Base-by-base conservation (phyloP, 2,329 filamentous ascomycete species). In the Talaromyces sp. region DNA sequence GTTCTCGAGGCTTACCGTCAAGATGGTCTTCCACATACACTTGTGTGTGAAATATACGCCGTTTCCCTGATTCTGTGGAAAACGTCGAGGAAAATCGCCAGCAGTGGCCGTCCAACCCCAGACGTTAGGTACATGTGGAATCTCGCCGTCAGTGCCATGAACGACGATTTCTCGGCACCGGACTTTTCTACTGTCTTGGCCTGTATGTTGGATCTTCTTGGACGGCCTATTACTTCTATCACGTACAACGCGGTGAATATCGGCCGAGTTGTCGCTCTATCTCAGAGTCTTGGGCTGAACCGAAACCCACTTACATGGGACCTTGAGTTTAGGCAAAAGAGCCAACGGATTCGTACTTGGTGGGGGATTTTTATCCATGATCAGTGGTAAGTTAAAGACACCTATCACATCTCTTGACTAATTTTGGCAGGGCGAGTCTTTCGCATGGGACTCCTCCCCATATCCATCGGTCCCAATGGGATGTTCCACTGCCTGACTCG, bases 71-170 rank as follows among this genome's bases (percentile, higher is more conserved):
- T 80, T 1, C 82, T 80, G 60, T 85, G 83, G 82, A 69, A 72
- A n/a, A 73, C 72, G 32, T 76, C 76, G 1, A 60, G 55, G 22
- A 62, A 60, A 4, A 64, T 65, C 22, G 55, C 54, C 5, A 62
- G 63, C 25, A 62, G 52, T 36, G 55, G 61, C 30, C 62, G 62
- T 30, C 64, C 63, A 11, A 70, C 71, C 0, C 82, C 83, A 0
- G 82, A 85, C 65, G 71, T 74, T 13, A 77, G 80, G 15, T 85
- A 81, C 64, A 77, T 83, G 33, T 85, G 83, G 83, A 85, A 85
- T 59, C 75, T 83, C 22, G 80, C 82, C 17, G 81, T 77, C 15
- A 80, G 81, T 60, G 81, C 82, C 0, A 71, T 84, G 5, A 81
- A 83, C 61, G 82, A 85, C 49, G 77, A 84, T 3, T 75, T 82